Conservation (phyloP, 2,329 filamentous ascomycete species). For the Podosphaera leucotricha region DNA sequence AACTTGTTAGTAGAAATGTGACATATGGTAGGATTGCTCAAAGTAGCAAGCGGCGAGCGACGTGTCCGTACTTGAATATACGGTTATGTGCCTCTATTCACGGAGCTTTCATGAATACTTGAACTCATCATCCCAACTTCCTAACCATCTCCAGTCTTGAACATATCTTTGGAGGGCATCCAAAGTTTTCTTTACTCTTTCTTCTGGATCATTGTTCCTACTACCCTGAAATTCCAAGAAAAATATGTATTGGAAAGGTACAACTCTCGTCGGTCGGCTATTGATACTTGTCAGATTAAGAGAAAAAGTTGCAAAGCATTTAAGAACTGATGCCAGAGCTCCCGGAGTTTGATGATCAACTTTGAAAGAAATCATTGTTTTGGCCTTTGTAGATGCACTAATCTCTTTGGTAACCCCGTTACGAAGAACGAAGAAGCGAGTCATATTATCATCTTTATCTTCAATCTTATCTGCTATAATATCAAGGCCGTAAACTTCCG, state of each 20-base stretch:
- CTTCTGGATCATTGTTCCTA: slow-evolving; percentile 26
- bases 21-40: too few relatives aligned
- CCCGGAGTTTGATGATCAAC: slow-evolving; percentile 56
- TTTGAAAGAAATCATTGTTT: slow-evolving; percentile 65
- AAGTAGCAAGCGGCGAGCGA: too few relatives aligned
- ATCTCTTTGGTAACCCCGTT: slow-evolving; percentile 10
- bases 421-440: slow-evolving; percentile 47
- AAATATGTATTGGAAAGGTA: slow-evolving; percentile 80
- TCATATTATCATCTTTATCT: slow-evolving; percentile 54
- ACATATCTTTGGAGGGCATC: slow-evolving; percentile 31
- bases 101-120: neutral
- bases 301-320: slow-evolving; percentile 47
- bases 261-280: slow-evolving; percentile 50
- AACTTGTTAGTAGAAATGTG: too few relatives aligned
- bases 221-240: slow-evolving; percentile 72
- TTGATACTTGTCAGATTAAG: slow-evolving; percentile 84
- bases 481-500: slow-evolving; percentile 39
- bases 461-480: slow-evolving; percentile 48
- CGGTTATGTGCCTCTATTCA: too few relatives aligned
- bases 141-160: slow-evolving; percentile 42
- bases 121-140: slow-evolving; percentile 31
- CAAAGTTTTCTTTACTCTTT: slow-evolving; percentile 35
- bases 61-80: too few relatives aligned
- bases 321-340: slow-evolving; percentile 58
- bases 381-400: slow-evolving; percentile 19